Evolutionary conservation across 352 stramenopile genomes (phyloP).

Genomic region (Phytophthora foliorum): DNA sequence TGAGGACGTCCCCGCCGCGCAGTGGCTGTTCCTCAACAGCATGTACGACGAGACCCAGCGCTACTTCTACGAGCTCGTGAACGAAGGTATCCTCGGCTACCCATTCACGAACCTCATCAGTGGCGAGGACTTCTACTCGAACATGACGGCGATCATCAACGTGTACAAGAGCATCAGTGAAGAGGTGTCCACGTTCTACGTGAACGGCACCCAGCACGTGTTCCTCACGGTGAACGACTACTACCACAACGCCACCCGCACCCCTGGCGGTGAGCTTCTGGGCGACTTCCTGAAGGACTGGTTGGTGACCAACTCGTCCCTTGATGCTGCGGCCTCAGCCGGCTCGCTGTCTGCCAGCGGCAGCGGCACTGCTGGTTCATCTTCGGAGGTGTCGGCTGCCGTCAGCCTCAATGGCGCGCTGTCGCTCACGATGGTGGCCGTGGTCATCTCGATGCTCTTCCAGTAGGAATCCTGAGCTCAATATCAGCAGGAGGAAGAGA

Average conservation of each 20-base stretch:
- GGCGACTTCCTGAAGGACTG: conserved; percentile 51
- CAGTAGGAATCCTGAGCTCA: conserved; percentile 27
- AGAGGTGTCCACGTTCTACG: conserved; percentile 61
- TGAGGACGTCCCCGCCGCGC: conserved; percentile 46
- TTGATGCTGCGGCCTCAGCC: conserved; percentile 35
- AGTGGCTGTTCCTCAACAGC: conserved; percentile 78
- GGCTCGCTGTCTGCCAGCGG: conserved; percentile 20
- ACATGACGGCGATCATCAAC: conserved; percentile 62
- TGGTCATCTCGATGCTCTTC: conserved; percentile 33
- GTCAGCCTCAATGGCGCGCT: conserved; percentile 23
- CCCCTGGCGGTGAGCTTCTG: conserved; percentile 38
- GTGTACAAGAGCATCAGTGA: conserved; percentile 59
- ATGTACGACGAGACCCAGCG: conserved; percentile 71
- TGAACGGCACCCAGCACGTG: conserved; percentile 58
- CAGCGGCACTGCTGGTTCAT: conserved; percentile 21
- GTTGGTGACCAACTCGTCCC: conserved; percentile 47
- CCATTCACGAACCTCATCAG: conserved; percentile 66
- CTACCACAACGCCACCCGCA: conserved; percentile 60
- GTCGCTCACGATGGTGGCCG: conserved; percentile 15
- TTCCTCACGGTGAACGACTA: conserved; percentile 59
- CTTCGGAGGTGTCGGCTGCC: conserved; percentile 22
- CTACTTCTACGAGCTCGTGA: conserved; percentile 72
- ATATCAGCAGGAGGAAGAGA: conserved; percentile 25
- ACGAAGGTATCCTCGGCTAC: conserved; percentile 59
- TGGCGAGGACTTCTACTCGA: conserved; percentile 63